Percentiles rank a stretch among this genome's conserved stretches.
These are phyloP conservation scores for Umbilicaria muhlenbergii DNA, from an alignment of 495 filamentous ascomycete genomes.

Conservation along the genomic window DNA sequence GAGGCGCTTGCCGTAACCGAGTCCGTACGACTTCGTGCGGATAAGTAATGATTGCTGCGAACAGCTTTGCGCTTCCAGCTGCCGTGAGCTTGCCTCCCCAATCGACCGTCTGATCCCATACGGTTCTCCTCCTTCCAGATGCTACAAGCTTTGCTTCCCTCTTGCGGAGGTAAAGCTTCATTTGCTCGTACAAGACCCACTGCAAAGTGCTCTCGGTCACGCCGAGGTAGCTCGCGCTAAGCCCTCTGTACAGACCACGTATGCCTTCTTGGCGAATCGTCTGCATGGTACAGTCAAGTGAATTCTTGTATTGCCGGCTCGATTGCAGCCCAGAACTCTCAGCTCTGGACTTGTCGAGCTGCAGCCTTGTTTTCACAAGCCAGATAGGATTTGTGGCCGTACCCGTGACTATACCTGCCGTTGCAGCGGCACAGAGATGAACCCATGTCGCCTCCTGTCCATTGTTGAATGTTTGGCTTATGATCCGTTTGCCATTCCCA, in stretches of 20 bases:
- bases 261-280: conserved; percentile 37
- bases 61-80: conserved; percentile 38
- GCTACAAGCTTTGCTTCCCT: conserved; percentile 23
- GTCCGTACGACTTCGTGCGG: conserved; percentile 45
- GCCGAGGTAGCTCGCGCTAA: conserved; percentile 39
- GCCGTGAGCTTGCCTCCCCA: conserved; percentile 33
- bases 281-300: conserved; percentile 37
- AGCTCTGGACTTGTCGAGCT: conserved; percentile 36
- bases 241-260: conserved; percentile 35
- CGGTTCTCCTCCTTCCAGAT: conserved; percentile 20
- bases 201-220: conserved; percentile 40
- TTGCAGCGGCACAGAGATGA: conserved; percentile 33
- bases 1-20: conserved; percentile 36
- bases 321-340: conserved; percentile 21
- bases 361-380: conserved; percentile 43
- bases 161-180: conserved; percentile 30
- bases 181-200: conserved; percentile 43
- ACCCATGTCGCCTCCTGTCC: conserved; percentile 32
- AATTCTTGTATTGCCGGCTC: conserved; percentile 34
- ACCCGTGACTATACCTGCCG: conserved; percentile 41
- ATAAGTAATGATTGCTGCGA: conserved; percentile 40
- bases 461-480: conserved; percentile 28
- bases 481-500: conserved; percentile 39
- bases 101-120: conserved; percentile 30
- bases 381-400: conserved; percentile 46